A percentile compares a stretch with the other conserved stretches of the same genome.
Conservation (phyloP, 306 rosid genomes). For the Casuarina equisetifolia region DNA sequence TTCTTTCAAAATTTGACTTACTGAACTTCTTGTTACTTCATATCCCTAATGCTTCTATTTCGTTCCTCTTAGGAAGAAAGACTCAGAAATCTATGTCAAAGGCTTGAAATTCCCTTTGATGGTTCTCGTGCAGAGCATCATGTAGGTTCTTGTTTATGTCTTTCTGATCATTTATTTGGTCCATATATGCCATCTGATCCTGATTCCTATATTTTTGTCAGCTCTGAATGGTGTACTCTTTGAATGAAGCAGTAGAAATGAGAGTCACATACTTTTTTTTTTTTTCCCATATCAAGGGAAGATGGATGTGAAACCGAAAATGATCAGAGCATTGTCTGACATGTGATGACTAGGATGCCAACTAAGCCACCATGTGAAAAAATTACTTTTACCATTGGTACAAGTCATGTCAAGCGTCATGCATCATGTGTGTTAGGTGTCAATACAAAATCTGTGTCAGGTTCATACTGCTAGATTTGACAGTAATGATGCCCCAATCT, state of each 20-base stretch:
- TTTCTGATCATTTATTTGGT: conserved; percentile 8
- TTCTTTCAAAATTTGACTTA: not conserved
- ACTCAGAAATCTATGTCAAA: conserved; percentile 50
- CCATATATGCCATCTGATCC: conserved; percentile 13
- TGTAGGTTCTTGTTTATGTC: conserved; percentile 42
- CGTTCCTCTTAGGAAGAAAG: conserved; percentile 66
- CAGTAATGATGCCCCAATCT: not conserved
- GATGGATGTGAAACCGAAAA: not conserved
- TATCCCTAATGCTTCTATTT: conserved; percentile 3
- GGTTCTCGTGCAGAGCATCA: conserved; percentile 83
- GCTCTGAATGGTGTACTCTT: conserved; percentile 4
- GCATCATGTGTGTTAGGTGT: not conserved
- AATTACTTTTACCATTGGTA: not conserved
- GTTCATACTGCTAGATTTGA: not conserved
- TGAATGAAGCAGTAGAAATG: not conserved
- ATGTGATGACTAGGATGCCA: no score
- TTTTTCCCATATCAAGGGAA: not conserved
- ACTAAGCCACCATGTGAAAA: not conserved
- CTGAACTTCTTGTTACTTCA: not conserved
- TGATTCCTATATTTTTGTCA: not conserved
- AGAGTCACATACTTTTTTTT: not conserved
- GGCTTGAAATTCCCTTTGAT: conserved; percentile 85
- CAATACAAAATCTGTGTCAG: not conserved
- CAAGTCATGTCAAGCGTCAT: not conserved
- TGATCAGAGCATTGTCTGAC: not conserved